These are phyloP conservation scores for Citrullus colocynthis DNA, from an alignment of 306 rosid species.

Conservation along the genomic window DNA sequence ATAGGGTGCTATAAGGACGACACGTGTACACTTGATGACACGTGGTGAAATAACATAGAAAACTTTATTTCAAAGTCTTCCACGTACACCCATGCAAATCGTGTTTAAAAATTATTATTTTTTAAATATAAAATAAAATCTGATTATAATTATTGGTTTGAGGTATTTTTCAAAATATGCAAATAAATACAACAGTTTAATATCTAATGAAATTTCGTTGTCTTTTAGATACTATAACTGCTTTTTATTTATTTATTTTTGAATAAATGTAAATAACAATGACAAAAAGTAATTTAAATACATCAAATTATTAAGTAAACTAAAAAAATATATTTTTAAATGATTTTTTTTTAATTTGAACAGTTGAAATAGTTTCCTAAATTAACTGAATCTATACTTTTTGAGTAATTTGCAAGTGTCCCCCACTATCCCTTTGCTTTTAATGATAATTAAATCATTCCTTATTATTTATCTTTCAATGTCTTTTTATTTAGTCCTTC, in stretches of 20 bases:
- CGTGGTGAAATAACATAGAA: background rate
- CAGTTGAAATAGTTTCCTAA: background rate
- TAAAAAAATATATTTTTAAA: background rate
- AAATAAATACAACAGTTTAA: background rate
- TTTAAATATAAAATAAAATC: background rate
- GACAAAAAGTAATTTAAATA: background rate
- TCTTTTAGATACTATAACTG: background rate
- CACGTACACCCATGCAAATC: constrained; percentile 4
- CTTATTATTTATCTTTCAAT: too few relatives aligned
- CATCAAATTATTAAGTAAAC: background rate
- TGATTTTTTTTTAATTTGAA: background rate
- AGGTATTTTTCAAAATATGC: background rate
- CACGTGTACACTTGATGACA: background rate
- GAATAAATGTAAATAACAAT: background rate
- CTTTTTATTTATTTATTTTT: background rate
- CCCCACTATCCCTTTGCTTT: background rate
- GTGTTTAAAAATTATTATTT: background rate
- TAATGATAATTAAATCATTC: background rate
- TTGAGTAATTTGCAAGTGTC: background rate
- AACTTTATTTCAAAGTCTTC: constrained; percentile 2
- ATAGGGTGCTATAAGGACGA: background rate
- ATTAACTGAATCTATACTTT: background rate
- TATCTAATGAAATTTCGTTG: background rate
- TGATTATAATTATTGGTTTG: background rate
- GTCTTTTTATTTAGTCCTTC: too few relatives aligned